These are phyloP conservation scores for Fusarium gaditjirri DNA, from an alignment of 2,329 filamentous ascomycete species.

Conservation along the genomic window DNA sequence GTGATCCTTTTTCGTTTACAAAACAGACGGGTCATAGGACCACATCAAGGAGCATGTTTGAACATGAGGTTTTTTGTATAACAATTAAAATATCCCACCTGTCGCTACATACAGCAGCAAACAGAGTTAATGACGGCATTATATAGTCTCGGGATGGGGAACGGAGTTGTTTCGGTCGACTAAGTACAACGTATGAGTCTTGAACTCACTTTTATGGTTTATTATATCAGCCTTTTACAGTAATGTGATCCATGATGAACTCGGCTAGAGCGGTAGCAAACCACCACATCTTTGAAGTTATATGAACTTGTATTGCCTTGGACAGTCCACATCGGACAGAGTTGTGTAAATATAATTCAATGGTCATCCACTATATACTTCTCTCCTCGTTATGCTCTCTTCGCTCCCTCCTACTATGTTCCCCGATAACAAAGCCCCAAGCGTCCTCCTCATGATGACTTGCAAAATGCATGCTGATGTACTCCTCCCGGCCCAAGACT, in stretches of 20 bases:
- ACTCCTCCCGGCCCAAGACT: slow-evolving; percentile 11
- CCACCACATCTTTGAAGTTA: not conserved
- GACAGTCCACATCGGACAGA: not conserved
- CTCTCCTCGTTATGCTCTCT: not conserved
- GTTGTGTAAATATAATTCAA: not conserved
- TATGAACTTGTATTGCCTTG: not conserved
- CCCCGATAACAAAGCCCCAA: not conserved
- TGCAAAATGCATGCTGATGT: slow-evolving; percentile 14
- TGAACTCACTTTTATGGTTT: slow-evolving; percentile 7
- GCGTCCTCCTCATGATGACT: not conserved
- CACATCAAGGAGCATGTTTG: slow-evolving; percentile 12
- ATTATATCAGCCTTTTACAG: not conserved
- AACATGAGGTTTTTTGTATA: slow-evolving; percentile 24
- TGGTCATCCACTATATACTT: slow-evolving; percentile 15
- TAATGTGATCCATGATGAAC: not conserved
- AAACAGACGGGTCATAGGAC: slow-evolving; percentile 17
- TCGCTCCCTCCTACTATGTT: not conserved
- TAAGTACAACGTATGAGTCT: slow-evolving; percentile 9
- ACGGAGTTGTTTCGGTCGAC: slow-evolving; percentile 29
- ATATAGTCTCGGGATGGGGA: slow-evolving; percentile 22
- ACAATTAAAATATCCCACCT: slow-evolving; percentile 23
- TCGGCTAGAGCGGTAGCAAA: not conserved
- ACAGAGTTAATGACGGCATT: slow-evolving; percentile 20
- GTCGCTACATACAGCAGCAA: not conserved
- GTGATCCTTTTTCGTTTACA: slow-evolving; percentile 15